Base-by-base conservation (phyloP, 1,284 basidiomycete genomes). In the Phellinidium pouzarii region DNA sequence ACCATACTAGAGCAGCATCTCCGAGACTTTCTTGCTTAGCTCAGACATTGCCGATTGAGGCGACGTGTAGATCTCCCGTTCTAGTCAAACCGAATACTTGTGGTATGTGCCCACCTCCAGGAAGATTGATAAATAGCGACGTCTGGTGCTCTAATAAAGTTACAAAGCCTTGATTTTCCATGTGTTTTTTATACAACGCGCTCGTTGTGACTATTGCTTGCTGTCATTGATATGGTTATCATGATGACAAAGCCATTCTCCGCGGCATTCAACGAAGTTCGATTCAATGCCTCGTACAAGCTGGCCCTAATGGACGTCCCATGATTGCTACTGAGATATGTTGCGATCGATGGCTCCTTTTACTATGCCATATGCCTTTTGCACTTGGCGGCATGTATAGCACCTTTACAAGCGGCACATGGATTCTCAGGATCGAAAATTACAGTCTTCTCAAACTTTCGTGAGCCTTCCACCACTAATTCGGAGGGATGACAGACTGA, bases 171-270 rank as follows among this genome's bases (percentile, higher is more conserved):
- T 34, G 2, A 14, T 14, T 34, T 34, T 3, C 14, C 11, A 12
- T 7, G 31, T 7, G 9, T 3, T 14, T 8, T 3, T 14, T 7
- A 14, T 34, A 5, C 31, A 14, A 14, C 2, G 11, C 31, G 7
- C 31, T 34, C 31, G 31, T 25, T 44, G 27, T 17, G 12, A 23
- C 11, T 9, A 22, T 44, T 17, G 3, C 40, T 44, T n/a, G 23
- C n/a, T 5, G 17, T 23, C 43, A 22, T 14, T 12, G 19, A 23
- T 26, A 4, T 44, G 22, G 23, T 23, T 14, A 42, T 42, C 22
- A 26, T 12, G 22, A 14, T 25, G 42, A 34, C 50, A 11, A 45
- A 52, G 36, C 31, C 42, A 44, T 43, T 45, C 50, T 52, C 50
- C 50, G 50, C 50, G 50, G 50, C 43, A 45, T 44, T 43, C 17